A percentile compares a stretch with the other conserved stretches of the same genome.
phyloP scores from a whole-genome alignment of 2,329 filamentous ascomycete genomes.

The Magnaporthiopsis poae region DNA sequence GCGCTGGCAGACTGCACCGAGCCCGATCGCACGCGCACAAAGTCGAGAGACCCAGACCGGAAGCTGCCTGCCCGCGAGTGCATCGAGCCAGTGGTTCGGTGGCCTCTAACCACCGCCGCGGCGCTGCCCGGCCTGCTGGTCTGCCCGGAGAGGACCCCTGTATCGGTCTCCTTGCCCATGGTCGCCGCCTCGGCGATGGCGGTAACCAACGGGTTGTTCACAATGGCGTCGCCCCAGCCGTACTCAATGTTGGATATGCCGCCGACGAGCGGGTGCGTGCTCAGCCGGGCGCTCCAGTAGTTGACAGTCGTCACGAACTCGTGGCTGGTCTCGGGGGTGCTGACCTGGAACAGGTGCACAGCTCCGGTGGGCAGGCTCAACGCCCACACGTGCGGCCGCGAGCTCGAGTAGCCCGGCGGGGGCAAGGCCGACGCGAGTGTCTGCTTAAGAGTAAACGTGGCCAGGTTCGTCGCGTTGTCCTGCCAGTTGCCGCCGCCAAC shows the following conservation, averaged over 20 bases:
- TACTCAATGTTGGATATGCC: conserved; percentile 96
- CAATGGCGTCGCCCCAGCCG: conserved; percentile 81
- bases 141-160: conserved; percentile 13
- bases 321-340: conserved; percentile 84
- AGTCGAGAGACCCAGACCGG: conserved; percentile 53
- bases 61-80: conserved; percentile 38
- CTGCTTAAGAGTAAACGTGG: conserved; percentile 78
- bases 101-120: conserved; percentile 22
- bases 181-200: conserved; percentile 40
- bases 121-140: conserved; percentile 40
- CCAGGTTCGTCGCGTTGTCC: conserved; percentile 84
- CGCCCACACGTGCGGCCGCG: conserved; percentile 85
- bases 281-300: conserved; percentile 92
- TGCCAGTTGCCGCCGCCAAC: conserved; percentile 98
- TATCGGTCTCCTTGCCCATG: conserved; percentile 16
- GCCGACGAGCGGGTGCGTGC: conserved; percentile 83
- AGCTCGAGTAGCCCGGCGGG: conserved; percentile 83
- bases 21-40: conserved; percentile 45
- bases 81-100: conserved; percentile 27
- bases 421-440: conserved; percentile 85
- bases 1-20: conserved; percentile 20
- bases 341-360: conserved; percentile 96
- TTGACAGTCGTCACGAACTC: conserved; percentile 93
- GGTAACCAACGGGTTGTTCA: conserved; percentile 49
- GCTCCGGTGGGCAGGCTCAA: conserved; percentile 84